A percentile compares a stretch with the other conserved stretches of the same genome.
Evolutionary conservation across 2,329 filamentous ascomycete species (phyloP).

Genomic region (Sclerotinia trifoliorum): DNA sequence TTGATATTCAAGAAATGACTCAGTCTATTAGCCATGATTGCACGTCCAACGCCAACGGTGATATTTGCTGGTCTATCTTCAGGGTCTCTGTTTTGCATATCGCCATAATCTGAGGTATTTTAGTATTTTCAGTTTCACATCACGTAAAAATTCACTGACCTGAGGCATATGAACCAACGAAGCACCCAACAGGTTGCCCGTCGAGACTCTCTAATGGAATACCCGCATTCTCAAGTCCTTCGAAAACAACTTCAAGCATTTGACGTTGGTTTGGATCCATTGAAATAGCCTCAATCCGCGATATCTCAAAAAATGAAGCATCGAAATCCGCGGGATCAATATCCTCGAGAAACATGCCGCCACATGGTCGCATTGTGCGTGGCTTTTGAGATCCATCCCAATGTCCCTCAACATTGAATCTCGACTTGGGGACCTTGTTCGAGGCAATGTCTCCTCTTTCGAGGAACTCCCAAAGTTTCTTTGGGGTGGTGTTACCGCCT

Average conservation of each 20-base stretch:
- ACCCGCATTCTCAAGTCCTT: constrained; percentile 49
- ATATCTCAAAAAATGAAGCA: constrained; percentile 44
- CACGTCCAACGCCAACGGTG: constrained; percentile 22
- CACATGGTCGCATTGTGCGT: constrained; percentile 69
- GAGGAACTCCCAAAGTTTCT: constrained; percentile 45
- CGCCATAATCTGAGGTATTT: constrained; percentile 31
- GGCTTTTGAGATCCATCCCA: constrained; percentile 63
- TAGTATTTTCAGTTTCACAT: neutral
- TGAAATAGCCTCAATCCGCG: constrained; percentile 39
- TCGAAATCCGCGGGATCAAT: constrained; percentile 42
- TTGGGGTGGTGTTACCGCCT: constrained; percentile 37
- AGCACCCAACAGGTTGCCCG: constrained; percentile 24
- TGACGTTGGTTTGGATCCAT: constrained; percentile 42
- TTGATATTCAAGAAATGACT: constrained; percentile 56
- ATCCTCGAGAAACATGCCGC: constrained; percentile 57
- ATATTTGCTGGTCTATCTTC: constrained; percentile 24
- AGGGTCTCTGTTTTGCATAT: constrained; percentile 28
- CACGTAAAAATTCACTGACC: constrained; percentile 38
- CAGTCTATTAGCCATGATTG: constrained; percentile 49
- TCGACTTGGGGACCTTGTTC: constrained; percentile 56
- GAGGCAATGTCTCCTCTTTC: constrained; percentile 72
- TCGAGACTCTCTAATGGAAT: constrained; percentile 23
- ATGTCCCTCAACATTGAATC: constrained; percentile 69
- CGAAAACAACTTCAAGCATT: constrained; percentile 61
- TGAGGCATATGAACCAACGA: constrained; percentile 25